These are phyloP conservation scores for Lindgomyces ingoldianus DNA, from an alignment of 495 filamentous ascomycete genomes.

Conservation along the genomic window DNA sequence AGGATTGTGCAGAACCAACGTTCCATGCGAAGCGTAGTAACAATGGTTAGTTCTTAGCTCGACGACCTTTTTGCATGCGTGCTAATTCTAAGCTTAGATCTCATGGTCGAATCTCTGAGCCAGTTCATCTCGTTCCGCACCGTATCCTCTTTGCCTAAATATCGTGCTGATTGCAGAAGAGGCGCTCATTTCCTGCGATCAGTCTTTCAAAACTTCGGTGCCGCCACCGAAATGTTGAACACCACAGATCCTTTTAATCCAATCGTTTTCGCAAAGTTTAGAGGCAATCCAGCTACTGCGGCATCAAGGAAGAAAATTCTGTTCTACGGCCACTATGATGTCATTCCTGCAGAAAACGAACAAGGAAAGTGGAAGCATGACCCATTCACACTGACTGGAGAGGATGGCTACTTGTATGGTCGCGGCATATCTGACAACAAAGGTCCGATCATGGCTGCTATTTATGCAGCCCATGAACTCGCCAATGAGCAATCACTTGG, in stretches of 20 bases:
- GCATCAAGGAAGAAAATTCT: conserved; percentile 76
- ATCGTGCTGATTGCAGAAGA: conserved; percentile 84
- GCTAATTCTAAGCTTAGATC: conserved; percentile 52
- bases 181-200: conserved; percentile 87
- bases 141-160: conserved; percentile 79
- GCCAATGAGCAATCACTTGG: conserved; percentile 73
- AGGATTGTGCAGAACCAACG: conserved; percentile 53
- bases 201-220: conserved; percentile 87
- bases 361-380: conserved; percentile 76
- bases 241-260: conserved; percentile 74
- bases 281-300: conserved; percentile 60
- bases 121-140: conserved; percentile 90
- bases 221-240: conserved; percentile 79
- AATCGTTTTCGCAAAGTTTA: conserved; percentile 85
- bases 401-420: conserved; percentile 94
- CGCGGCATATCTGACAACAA: conserved; percentile 97
- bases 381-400: conserved; percentile 80
- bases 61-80: background rate
- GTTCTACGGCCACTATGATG: conserved; percentile 98
- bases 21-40: conserved; percentile 55
- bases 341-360: conserved; percentile 87
- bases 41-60: conserved; percentile 52
- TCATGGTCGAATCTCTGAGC: conserved; percentile 77
- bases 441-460: conserved; percentile 85
- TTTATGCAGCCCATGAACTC: conserved; percentile 89